These are phyloP conservation scores for Arctium lappa DNA, from an alignment of 129 eudicot genomes.

Conservation along the genomic window DNA sequence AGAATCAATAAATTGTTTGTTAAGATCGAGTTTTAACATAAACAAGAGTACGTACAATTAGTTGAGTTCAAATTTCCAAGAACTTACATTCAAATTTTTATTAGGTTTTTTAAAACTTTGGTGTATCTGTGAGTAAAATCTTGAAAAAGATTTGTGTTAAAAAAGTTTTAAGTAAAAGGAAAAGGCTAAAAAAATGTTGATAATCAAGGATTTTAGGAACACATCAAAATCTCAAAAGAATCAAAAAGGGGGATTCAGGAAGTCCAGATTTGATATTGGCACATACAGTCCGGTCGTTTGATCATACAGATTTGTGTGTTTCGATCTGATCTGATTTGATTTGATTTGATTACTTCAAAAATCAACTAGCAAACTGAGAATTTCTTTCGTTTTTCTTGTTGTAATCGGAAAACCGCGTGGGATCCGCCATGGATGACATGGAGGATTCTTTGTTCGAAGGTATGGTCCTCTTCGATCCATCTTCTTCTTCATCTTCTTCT, in stretches of 20 bases:
- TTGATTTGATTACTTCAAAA: not conserved
- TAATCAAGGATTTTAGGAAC: not conserved
- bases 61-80: not conserved
- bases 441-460: slow-evolving; percentile 76
- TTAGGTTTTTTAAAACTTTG: not conserved
- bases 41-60: too few relatives aligned
- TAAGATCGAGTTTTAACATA: too few relatives aligned
- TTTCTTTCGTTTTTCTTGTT: not conserved
- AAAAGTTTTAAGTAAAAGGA: not conserved
- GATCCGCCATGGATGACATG: slow-evolving; percentile 27
- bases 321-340: not conserved
- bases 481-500: slow-evolving; percentile 18
- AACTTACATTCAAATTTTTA: not conserved
- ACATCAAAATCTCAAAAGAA: not conserved
- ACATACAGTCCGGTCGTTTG: slow-evolving; percentile 9
- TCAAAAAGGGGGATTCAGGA: not conserved
- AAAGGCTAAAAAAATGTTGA: not conserved
- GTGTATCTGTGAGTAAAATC: not conserved
- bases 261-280: not conserved
- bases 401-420: not conserved
- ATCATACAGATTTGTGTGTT: not conserved
- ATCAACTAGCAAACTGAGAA: not conserved
- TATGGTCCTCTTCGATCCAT: slow-evolving; percentile 53
- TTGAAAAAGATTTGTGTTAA: not conserved
- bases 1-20: too few relatives aligned